phyloP scores from a whole-genome alignment of 495 filamentous ascomycete genomes.

The Paragyromitra xinjiangensis region DNA sequence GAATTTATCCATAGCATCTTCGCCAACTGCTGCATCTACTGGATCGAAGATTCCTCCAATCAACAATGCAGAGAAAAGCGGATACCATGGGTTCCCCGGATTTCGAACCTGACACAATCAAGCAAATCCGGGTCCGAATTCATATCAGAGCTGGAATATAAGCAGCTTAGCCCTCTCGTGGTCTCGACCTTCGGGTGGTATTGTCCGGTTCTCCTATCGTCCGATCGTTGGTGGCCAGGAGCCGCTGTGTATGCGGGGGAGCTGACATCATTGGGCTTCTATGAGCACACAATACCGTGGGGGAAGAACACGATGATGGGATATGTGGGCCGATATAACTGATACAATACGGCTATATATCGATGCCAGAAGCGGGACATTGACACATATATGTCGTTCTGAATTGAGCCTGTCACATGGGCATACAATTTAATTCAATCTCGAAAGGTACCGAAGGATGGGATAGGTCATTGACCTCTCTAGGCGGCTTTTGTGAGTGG shows the following conservation, averaged over 20 bases:
- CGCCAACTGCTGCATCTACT: conserved; percentile 14
- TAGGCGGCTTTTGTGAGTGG: neutral
- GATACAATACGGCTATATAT: conserved; percentile 22
- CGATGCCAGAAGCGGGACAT: neutral
- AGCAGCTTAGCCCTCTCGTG: conserved; percentile 5
- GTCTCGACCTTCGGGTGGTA: conserved; percentile 21
- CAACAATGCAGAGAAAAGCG: neutral
- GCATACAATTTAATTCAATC: conserved; percentile 22
- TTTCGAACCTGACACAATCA: conserved; percentile 16
- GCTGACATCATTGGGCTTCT: conserved; percentile 30
- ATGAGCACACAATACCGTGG: conserved; percentile 15
- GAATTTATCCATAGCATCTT: conserved; percentile 30
- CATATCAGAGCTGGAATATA: conserved; percentile 7
- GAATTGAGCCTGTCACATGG: conserved; percentile 31
- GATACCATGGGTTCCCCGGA: conserved; percentile 40
- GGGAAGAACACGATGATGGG: conserved; percentile 5
- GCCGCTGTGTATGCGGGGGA: neutral
- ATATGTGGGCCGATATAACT: conserved; percentile 22
- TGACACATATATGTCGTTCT: neutral
- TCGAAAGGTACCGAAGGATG: conserved; percentile 2
- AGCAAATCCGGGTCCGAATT: conserved; percentile 33
- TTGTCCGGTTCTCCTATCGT: conserved; percentile 19
- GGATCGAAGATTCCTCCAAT: conserved; percentile 16
- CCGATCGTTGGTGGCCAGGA: neutral
- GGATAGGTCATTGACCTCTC: conserved; percentile 5